Base-by-base conservation (phyloP, 441 rosid species). In the Gossypium davidsonii region DNA sequence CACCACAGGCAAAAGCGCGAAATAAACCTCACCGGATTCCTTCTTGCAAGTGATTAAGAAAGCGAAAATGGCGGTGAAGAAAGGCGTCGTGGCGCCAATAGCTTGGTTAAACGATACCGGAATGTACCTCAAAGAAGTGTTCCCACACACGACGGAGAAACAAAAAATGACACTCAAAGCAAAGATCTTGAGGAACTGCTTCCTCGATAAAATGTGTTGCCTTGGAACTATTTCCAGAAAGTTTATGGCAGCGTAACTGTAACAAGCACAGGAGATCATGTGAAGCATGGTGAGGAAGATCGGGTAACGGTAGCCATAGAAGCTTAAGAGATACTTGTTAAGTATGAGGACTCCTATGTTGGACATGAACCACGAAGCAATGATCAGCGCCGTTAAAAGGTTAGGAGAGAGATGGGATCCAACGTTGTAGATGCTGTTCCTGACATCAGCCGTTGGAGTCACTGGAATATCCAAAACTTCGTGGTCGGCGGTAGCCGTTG, bases 41-140 rank as follows among this genome's bases (percentile, higher is more conserved):
- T 89, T 88, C 84, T 89, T 91, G 78, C 94, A 94, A 0, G 95
- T 91, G 8, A 94, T 90, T 55, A 91, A 58, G 73, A 94, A 90
- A 2, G 98, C 93, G 72, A 94, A 94, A 31, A 94, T 89, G 10
- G 98, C 98, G 34, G 98, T 94, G 80, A 94, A 94, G 73, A 94
- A 94, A 1, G 98, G 98, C 51, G 98, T 94, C 2, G 98, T 94
- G 0, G 98, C 98, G 11, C 98, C 98, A 55, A 94, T 89, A 1
- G 96, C 96, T 68, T 94, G 98, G 44, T 94, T 94, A 63, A 94
- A 94, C 18, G 98, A 94, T 5, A 94, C 95, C 2, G 98, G 98
- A 34, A 94, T 85, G 84, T 94, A 94, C 69, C 97, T 86, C 6
- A 94, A 85, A 1, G 95, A 89, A 26, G 98, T 94, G 80, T 94